These are phyloP conservation scores for Arthrocladium fulminans DNA, from an alignment of 2,329 filamentous ascomycete genomes.

Conservation along the genomic window DNA sequence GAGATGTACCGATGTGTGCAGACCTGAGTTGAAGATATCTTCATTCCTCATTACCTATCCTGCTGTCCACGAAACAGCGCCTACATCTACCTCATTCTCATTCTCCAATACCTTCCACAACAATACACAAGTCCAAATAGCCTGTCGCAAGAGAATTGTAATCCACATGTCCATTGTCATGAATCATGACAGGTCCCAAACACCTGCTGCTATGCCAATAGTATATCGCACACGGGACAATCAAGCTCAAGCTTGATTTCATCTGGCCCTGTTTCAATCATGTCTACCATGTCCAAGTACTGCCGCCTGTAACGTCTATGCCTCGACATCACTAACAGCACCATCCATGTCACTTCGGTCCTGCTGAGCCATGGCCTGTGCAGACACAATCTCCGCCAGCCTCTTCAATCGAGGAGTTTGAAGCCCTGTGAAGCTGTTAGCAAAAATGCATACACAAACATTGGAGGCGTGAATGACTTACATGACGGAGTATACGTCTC, in stretches of 20 bases:
- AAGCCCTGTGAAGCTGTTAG: conserved; percentile 55
- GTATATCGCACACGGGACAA: not conserved
- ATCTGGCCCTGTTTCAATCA: too few relatives aligned
- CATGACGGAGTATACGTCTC: conserved; percentile 98
- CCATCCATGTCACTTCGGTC: conserved; percentile 51
- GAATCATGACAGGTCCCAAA: not conserved
- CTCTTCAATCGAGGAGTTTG: conserved; percentile 93
- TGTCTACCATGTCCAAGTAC: not conserved
- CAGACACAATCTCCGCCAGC: conserved; percentile 94
- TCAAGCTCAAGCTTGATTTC: not conserved
- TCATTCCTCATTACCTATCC: conserved; percentile 7
- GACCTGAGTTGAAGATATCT: not conserved
- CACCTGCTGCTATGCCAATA: conserved; percentile 2
- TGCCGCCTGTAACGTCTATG: not conserved
- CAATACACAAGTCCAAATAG: not conserved
- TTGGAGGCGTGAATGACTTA: conserved; percentile 42
- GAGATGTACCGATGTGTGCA: not conserved
- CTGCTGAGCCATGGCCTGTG: conserved; percentile 91
- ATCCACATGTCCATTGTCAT: not conserved
- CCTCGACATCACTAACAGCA: conserved; percentile 18
- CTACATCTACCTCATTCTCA: not conserved
- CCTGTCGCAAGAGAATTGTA: not conserved
- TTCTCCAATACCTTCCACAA: not conserved
- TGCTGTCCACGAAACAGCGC: not conserved
- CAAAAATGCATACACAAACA: conserved; percentile 8